A percentile compares a stretch with the other conserved stretches of the same genome.
phyloP scores from a whole-genome alignment of 345 rosid species.

The Aurinia saxatilis region DNA sequence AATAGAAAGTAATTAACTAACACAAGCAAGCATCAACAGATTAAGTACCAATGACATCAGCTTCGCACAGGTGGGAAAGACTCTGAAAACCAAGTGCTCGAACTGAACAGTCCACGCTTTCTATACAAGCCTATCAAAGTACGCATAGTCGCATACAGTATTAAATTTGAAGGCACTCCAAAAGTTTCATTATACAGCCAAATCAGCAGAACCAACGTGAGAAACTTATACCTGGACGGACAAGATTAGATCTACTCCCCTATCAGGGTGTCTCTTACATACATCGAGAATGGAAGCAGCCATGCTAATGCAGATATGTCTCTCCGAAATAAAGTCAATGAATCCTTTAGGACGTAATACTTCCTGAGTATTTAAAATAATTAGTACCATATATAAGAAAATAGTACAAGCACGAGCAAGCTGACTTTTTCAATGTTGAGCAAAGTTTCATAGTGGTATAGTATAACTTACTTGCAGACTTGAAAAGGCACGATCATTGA shows the following conservation, averaged over 20 bases:
- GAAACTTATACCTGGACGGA: conserved; percentile 76
- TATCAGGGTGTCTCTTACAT: conserved; percentile 81
- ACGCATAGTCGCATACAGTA: conserved; percentile 17
- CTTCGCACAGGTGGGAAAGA: conserved; percentile 92
- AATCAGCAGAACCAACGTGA: conserved; percentile 13
- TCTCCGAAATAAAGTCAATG: conserved; percentile 48
- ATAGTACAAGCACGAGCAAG: not conserved
- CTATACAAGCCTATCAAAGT: conserved; percentile 72
- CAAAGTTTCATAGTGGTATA: not conserved
- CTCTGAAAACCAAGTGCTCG: conserved; percentile 89
- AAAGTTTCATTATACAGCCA: conserved; percentile 8
- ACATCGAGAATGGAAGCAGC: conserved; percentile 79
- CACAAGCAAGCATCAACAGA: conserved; percentile 17
- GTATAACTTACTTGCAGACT: conserved; percentile 48
- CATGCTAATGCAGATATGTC: conserved; percentile 58
- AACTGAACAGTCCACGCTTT: conserved; percentile 60
- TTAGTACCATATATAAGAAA: not conserved
- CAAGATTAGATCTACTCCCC: conserved; percentile 95
- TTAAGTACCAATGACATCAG: conserved; percentile 91
- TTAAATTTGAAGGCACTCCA: not conserved
- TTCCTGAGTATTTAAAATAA: conserved; percentile 42
- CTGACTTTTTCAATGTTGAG: not conserved
- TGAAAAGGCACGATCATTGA: conserved; percentile 83
- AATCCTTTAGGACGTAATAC: conserved; percentile 56
- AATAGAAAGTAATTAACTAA: not conserved